Conservation (phyloP, 352 stramenopile species). For the Phytopythium litorale region DNA sequence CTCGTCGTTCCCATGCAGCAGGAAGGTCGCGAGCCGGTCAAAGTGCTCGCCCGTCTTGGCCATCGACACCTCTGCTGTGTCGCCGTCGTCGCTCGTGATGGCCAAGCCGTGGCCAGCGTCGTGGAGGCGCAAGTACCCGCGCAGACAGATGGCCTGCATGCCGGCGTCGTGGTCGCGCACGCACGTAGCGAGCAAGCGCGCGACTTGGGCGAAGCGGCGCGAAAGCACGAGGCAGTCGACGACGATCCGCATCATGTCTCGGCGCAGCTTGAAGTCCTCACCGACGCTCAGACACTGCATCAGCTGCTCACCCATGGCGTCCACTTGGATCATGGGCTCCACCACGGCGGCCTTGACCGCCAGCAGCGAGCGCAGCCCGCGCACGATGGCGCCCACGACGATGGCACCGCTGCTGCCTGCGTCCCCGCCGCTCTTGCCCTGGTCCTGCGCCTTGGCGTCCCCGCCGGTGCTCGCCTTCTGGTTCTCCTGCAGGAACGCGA, state of each 20-base stretch:
- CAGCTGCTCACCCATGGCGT: constrained; percentile 76
- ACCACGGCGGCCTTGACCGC: constrained; percentile 58
- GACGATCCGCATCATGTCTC: constrained; percentile 70
- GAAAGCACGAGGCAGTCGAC: constrained; percentile 60
- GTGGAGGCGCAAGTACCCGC: constrained; percentile 49
- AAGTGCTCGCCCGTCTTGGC: constrained; percentile 20
- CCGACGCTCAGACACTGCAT: constrained; percentile 70
- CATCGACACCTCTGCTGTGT: neutral
- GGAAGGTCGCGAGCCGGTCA: constrained; percentile 23
- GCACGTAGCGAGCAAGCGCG: constrained; percentile 42
- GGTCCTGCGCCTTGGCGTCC: constrained; percentile 10
- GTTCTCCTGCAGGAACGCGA: constrained; percentile 72
- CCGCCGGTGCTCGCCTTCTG: constrained; percentile 12
- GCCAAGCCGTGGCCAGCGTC: constrained; percentile 25
- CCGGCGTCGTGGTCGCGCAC: constrained; percentile 50
- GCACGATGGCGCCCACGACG: constrained; percentile 64
- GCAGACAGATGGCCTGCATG: constrained; percentile 53
- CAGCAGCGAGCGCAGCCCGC: constrained; percentile 51
- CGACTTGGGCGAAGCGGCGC: constrained; percentile 29
- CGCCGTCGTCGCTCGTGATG: neutral
- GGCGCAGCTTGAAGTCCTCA: constrained; percentile 72
- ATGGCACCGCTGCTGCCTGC: constrained; percentile 31
- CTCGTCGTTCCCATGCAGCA: constrained; percentile 28
- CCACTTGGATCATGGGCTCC: constrained; percentile 77
- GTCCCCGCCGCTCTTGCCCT: constrained; percentile 6